Percentiles rank a stretch among this genome's conserved stretches.
Evolutionary conservation across 305 asterid genomes (phyloP).

Genomic region (Rubia peregrina): DNA sequence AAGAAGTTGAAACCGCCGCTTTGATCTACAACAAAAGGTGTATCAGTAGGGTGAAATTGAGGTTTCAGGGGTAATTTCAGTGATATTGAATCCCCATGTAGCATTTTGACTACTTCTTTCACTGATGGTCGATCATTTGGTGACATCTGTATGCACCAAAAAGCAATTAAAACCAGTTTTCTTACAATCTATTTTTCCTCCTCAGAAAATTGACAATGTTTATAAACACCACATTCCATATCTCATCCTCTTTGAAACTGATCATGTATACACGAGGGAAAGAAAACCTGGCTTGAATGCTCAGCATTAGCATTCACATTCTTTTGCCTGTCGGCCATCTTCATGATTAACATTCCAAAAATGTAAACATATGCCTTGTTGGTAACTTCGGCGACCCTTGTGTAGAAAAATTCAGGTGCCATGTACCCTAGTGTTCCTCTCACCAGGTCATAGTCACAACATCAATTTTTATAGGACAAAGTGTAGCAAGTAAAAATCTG

Average conservation of each 20-base stretch:
- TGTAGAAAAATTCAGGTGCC: neutral
- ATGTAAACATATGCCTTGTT: neutral
- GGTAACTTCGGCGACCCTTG: neutral
- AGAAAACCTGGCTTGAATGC: neutral
- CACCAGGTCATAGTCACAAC: neutral
- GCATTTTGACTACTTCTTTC: neutral
- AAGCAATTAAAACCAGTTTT: neutral
- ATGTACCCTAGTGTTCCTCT: neutral
- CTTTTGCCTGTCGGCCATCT: neutral
- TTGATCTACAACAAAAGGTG: neutral
- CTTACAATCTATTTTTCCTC: neutral
- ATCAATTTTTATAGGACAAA: neutral
- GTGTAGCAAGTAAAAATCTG: neutral
- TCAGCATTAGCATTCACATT: neutral
- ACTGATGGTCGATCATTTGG: neutral
- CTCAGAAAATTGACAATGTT: no score
- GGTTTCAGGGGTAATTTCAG: neutral
- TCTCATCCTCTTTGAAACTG: neutral
- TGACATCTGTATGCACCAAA: neutral
- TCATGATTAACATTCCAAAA: neutral
- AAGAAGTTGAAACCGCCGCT: neutral
- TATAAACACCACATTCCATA: no score
- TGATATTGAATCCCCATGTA: neutral
- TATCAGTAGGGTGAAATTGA: neutral
- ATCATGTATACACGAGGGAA: neutral